Evolutionary conservation across 225 moss, liverwort and hornwort species (phyloP), one percentile per base, ranked within the genome.

Genomic region (Straminergon stramineum): DNA sequence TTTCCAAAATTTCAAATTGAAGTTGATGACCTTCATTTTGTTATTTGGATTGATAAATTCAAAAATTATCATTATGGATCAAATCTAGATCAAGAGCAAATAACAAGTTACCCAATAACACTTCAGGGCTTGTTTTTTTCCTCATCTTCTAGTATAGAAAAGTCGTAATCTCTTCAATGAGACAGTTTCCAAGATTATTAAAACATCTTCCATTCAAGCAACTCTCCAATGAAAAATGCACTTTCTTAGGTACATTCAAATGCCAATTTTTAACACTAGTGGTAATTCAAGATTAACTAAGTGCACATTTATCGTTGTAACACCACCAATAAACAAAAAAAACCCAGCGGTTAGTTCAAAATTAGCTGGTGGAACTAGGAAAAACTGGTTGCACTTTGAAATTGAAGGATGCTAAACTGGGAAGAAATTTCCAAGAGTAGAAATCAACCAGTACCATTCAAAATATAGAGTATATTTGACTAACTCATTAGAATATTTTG

Each of bases 211-310:
- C 56, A 18, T 56, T 56, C 56, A 56, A 56, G 18, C 17, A 17
- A 56, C 56, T 56, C 21, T 4, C 20, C 11, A 37, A 20, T 21
- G 39, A 39, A 0, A 70, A 39, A 39, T 70, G 4, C 13, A 70
- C 24, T 24, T 39, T 70, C 14, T 8, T 69, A 13, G n/a, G n/a
- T 2, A 15, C 4, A 8, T 41, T 8, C 3, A 6, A 15, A 15
- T 0, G 1, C 43, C 5, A 71, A 15, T 28, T 17, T 43, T 45
- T 74, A 4, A 27, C 71, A 71, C 1, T 0, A 0, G 3, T 43
- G 3, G 1, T 18, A 18, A 18, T 11, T 75, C 11, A 30, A 48
- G 31, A 4, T 48, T 10, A 28, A 73, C n/a, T n/a, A 48, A 48
- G 48, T 48, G 48, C 48, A 70, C 4, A 13, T 70, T 14, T 8